Conservation (phyloP, 2,329 filamentous ascomycete species). For the Thielaviopsis punctulata region DNA sequence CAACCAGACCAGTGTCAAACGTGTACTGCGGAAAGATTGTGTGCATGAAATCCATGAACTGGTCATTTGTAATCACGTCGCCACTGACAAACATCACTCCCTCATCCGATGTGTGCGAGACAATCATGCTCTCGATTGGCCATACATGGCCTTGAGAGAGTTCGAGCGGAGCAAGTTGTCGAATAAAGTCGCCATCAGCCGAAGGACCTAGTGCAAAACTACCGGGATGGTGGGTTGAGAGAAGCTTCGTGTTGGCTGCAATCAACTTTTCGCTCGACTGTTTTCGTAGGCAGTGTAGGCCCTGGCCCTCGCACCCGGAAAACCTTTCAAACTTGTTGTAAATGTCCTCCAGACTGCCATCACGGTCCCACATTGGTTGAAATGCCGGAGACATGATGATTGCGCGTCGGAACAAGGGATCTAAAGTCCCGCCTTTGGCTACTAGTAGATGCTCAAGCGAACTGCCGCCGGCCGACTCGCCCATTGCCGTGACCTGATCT, state of each 20-base stretch:
- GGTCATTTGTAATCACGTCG: slow-evolving; percentile 17
- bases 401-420: slow-evolving; percentile 25
- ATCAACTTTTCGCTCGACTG: slow-evolving; percentile 14
- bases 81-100: slow-evolving; percentile 18
- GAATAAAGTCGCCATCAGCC: slow-evolving; percentile 18
- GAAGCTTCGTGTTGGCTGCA: slow-evolving; percentile 17
- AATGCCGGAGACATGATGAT: slow-evolving; percentile 22
- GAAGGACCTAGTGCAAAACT: slow-evolving; percentile 20
- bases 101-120: slow-evolving; percentile 19
- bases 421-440: slow-evolving; percentile 24
- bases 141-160: slow-evolving; percentile 17
- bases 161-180: slow-evolving; percentile 19
- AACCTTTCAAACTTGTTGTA: slow-evolving; percentile 20
- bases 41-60: slow-evolving; percentile 19
- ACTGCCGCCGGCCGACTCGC: slow-evolving; percentile 32
- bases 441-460: slow-evolving; percentile 33
- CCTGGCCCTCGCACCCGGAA: slow-evolving; percentile 18
- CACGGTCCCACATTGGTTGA: slow-evolving; percentile 20
- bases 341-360: slow-evolving; percentile 16
- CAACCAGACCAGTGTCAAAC: slow-evolving; percentile 15
- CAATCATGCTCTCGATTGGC: slow-evolving; percentile 16
- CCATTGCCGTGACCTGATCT: slow-evolving; percentile 28
- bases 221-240: slow-evolving; percentile 16
- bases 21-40: slow-evolving; percentile 20
- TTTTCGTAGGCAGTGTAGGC: slow-evolving; percentile 17